Evolutionary conservation across 345 rosid species (phyloP), one percentile per base, ranked within the genome.

Genomic region (Acer negundo): DNA sequence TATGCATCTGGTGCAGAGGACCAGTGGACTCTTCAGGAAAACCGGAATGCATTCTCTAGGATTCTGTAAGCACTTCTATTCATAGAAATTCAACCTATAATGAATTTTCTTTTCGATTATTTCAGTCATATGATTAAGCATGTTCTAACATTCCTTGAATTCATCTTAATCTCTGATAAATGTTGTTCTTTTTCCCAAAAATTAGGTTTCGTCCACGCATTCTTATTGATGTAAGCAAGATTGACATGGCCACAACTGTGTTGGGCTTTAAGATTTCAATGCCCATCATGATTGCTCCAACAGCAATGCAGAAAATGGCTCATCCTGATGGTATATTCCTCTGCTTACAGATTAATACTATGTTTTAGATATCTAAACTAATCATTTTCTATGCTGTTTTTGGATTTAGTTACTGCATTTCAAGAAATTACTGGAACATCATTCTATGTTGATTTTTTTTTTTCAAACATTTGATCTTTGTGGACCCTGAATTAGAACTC

Each of bases 241-340:
- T 95, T 73, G 98, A 93, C 80, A 78, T 90, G 85, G 79, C 84
- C 80, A 89, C 97, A 31, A 88, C 73, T 28, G 91, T 95, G 24
- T 78, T 95, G 88, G 98, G 99, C 38, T 93, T 92, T 83, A 91
- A 95, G 71, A 83, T 92, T 79, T 92, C 97, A 16, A 93, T 95
- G 99, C 99, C 98, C n/a, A 90, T 95, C 84, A 92, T 95, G 99
- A 81, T 95, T 78, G 98, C 99, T 82, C 99, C 98, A 72, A 85
- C 97, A 17, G 99, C 97, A 17, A 83, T 95, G 90, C 99, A 92
- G 88, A 95, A 93, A 85, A 93, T 95, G 98, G 99, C 98, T 72
- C 99, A 93, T 75, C 97, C 97, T 75, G 96, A 93, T 69, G 98
- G 97, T 90, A 74, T 11, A 63, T 46, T 47, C 67, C 35, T 61